Evolutionary conservation across 2,329 filamentous ascomycete species (phyloP).

Genomic region (Aureobasidium sp.): DNA sequence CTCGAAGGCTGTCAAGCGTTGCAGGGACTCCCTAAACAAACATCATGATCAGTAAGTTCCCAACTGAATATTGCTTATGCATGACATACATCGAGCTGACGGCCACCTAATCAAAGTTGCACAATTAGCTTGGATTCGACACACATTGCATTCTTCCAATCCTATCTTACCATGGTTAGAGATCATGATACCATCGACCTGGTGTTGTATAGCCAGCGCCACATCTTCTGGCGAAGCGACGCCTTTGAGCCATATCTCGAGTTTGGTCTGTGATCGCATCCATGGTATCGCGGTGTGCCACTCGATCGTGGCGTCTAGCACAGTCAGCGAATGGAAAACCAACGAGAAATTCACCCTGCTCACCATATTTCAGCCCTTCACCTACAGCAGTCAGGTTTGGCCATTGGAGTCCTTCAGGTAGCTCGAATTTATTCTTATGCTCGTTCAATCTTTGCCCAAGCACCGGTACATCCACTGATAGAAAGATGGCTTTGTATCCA

Average conservation of each 20-base stretch:
- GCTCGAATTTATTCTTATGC: conserved; percentile 42
- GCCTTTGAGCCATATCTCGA: conserved; percentile 45
- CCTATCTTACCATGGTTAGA: conserved; percentile 46
- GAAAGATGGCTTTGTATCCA: conserved; percentile 45
- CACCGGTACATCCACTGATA: conserved; percentile 46
- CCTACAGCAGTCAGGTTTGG: conserved; percentile 30
- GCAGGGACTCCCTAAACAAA: conserved; percentile 36
- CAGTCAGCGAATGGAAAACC: background rate
- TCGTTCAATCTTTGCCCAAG: conserved; percentile 46
- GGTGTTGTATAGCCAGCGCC: conserved; percentile 37
- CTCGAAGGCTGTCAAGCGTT: conserved; percentile 43
- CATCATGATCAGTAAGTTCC: background rate
- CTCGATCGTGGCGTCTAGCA: conserved; percentile 4
- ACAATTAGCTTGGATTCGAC: background rate
- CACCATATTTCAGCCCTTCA: background rate
- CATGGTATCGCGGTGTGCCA: conserved; percentile 44
- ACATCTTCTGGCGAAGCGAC: conserved; percentile 34
- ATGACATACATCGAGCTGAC: conserved; percentile 45
- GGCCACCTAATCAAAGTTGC: conserved; percentile 24
- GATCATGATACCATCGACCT: conserved; percentile 40
- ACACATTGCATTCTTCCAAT: background rate
- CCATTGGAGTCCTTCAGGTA: conserved; percentile 39
- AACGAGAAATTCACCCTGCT: background rate
- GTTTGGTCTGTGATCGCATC: conserved; percentile 41
- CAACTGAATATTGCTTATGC: too few species aligned